Conservation (phyloP, 345 rosid genomes). For the Hypericum androsaemum region DNA sequence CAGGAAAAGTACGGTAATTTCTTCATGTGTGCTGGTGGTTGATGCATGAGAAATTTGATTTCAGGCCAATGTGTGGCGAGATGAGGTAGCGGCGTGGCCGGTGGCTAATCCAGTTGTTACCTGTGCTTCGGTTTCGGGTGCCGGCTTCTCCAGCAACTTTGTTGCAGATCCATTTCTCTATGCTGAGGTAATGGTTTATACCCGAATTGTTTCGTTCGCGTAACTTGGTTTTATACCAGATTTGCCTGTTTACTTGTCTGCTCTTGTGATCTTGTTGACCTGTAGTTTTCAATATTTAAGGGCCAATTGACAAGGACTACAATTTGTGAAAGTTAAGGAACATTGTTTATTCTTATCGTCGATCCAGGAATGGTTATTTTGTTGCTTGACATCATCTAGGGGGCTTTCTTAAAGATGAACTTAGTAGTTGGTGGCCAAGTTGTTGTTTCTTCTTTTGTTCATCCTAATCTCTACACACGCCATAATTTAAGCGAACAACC, state of each 20-base stretch:
- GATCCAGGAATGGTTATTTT: no score
- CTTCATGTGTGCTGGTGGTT: neutral
- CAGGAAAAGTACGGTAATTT: neutral
- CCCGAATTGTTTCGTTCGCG: neutral
- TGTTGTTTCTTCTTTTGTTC: no score
- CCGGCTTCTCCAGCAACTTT: slow-evolving; percentile 81
- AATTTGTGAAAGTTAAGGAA: no score
- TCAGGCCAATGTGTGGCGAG: slow-evolving; percentile 65
- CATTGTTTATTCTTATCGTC: no score
- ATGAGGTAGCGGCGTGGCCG: slow-evolving; percentile 80
- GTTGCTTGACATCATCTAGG: no score
- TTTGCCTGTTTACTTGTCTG: neutral
- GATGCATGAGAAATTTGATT: slow-evolving; percentile 15
- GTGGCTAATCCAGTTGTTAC: slow-evolving; percentile 91
- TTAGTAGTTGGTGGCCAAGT: no score
- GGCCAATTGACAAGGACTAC: no score
- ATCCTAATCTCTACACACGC: no score
- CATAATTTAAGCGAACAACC: no score
- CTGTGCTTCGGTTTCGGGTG: slow-evolving; percentile 66
- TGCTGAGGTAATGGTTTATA: slow-evolving; percentile 43
- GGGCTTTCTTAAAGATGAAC: no score
- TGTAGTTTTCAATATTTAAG: no score
- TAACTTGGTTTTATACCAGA: neutral
- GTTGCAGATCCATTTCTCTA: slow-evolving; percentile 93
- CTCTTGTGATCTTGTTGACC: no score